Percentiles rank a stretch among this genome's conserved stretches.
Conservation (phyloP, 306 rosid genomes). For the Sindora glabra region DNA sequence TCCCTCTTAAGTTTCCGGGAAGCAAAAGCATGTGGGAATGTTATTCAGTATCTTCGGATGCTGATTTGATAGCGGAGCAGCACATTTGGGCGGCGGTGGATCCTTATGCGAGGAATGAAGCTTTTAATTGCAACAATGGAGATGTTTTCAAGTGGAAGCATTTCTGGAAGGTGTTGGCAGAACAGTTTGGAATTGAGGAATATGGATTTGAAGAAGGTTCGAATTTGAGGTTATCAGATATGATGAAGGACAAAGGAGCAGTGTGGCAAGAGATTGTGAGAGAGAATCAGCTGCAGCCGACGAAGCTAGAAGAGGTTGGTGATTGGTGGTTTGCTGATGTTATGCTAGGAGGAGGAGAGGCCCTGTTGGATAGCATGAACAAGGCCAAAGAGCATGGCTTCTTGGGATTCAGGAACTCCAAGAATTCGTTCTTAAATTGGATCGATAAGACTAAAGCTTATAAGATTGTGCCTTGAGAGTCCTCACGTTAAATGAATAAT, state of each 20-base stretch:
- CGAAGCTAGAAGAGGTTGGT: slow-evolving; percentile 46
- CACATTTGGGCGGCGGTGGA: slow-evolving; percentile 59
- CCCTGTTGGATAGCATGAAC: slow-evolving; percentile 36
- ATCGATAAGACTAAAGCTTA: slow-evolving; percentile 35
- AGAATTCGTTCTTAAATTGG: slow-evolving; percentile 34
- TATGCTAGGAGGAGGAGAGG: slow-evolving; percentile 6
- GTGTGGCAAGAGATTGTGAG: slow-evolving; percentile 59
- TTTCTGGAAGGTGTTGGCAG: slow-evolving; percentile 54
- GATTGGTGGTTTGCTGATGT: slow-evolving; percentile 54
- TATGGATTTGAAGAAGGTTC: slow-evolving; percentile 40
- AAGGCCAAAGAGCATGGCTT: slow-evolving; percentile 66
- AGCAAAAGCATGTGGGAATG: slow-evolving; percentile 38
- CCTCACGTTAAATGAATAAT: too few species aligned
- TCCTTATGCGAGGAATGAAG: slow-evolving; percentile 35
- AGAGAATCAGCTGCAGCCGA: slow-evolving; percentile 28
- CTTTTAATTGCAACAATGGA: slow-evolving; percentile 49
- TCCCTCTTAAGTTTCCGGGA: slow-evolving; percentile 47
- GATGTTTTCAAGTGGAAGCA: slow-evolving; percentile 69
- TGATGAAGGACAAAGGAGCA: slow-evolving; percentile 39
- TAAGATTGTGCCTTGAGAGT: slow-evolving; percentile 63
- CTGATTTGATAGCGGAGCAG: slow-evolving; percentile 54
- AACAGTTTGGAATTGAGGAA: slow-evolving; percentile 43
- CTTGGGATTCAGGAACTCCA: slow-evolving; percentile 60
- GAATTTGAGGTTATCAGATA: slow-evolving; percentile 28
- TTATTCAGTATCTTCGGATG: slow-evolving; percentile 36